These are phyloP conservation scores for Anaeromyces robustus DNA, from an alignment of 192 early-diverging fungal genomes.

Conservation along the genomic window DNA sequence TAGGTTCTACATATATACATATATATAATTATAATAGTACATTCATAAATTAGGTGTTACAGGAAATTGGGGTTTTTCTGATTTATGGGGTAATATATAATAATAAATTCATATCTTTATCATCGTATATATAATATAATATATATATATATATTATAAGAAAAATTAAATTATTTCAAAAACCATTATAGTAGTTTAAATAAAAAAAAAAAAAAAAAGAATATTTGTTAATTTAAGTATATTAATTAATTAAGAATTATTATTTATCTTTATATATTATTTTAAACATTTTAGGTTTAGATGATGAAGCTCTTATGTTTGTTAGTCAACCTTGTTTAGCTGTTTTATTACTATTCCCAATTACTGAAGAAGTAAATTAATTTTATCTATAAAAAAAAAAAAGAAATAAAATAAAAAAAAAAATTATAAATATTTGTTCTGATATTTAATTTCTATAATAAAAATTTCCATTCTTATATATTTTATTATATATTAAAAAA, in stretches of 20 bases:
- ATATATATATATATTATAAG: too few species aligned
- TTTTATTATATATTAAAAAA: too few species aligned
- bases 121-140: background rate
- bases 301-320: slow-evolving; percentile 64
- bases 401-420: too few species aligned
- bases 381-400: too few species aligned
- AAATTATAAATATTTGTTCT: too few species aligned
- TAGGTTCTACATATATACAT: background rate
- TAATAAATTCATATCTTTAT: background rate
- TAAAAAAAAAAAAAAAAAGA: too few species aligned
- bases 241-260: background rate
- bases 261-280: background rate
- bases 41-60: slow-evolving; percentile 54
- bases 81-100: slow-evolving; percentile 49
- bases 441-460: too few species aligned
- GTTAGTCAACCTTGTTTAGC: slow-evolving; percentile 71
- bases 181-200: too few species aligned
- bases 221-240: background rate
- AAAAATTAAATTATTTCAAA: too few species aligned
- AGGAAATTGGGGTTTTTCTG: slow-evolving; percentile 44
- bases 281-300: slow-evolving; percentile 46
- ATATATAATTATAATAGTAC: slow-evolving; percentile 23
- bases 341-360: slow-evolving; percentile 76
- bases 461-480: background rate
- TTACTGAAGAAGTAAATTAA: slow-evolving; percentile 29